Evolutionary conservation across 2,329 filamentous ascomycete species (phyloP), one percentile per base, ranked within the genome.

Genomic region (Orbilia quercus): DNA sequence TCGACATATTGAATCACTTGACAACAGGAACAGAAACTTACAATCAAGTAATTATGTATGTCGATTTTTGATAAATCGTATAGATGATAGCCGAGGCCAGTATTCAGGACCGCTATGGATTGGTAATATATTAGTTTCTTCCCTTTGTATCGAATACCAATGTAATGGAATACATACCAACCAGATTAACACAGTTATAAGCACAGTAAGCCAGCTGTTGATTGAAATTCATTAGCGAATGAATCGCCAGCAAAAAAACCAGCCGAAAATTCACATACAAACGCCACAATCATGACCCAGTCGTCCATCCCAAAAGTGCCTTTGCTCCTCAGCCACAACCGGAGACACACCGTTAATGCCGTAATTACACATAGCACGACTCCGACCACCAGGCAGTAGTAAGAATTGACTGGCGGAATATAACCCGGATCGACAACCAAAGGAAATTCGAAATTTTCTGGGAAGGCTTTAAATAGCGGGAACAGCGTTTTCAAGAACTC

Each of bases 281-380:
- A 67, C 42, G 70, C 70, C 34, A 55, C 54, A 31, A 67, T 20
- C 62, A 74, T 74, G 31, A 67, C 60, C 67, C 70, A 74, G 50
- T 74, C 70, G 40, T 74, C 70, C 62, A 74, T 67, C n/a, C 70
- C 70, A 53, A 74, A 74, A 16, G 14, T 34, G 1, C 70, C 62
- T 36, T 57, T 47, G 23, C 70, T 74, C 55, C 70, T 55, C n/a
- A 74, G 40, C 70, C 70, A 74, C n/a, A 74, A 36, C 25, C 70
- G 50, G n/a, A 63, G 45, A 38, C 47, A 48, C n/a, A 65, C 70
- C 11, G 54, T 50, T 16, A 54, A 20, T 14, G 42, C 55, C 23
- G 70, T 36, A 23, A 74, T 45, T 38, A 53, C 9, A 36, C 60
- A 74, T 40, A 66, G 14, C 31, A 67, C 40, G 5, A 62, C 31